Percentiles rank a stretch among this genome's conserved stretches.
These are phyloP conservation scores for Rachicladosporium sp. DNA, from an alignment of 2,329 filamentous ascomycete genomes.

Conservation along the genomic window DNA sequence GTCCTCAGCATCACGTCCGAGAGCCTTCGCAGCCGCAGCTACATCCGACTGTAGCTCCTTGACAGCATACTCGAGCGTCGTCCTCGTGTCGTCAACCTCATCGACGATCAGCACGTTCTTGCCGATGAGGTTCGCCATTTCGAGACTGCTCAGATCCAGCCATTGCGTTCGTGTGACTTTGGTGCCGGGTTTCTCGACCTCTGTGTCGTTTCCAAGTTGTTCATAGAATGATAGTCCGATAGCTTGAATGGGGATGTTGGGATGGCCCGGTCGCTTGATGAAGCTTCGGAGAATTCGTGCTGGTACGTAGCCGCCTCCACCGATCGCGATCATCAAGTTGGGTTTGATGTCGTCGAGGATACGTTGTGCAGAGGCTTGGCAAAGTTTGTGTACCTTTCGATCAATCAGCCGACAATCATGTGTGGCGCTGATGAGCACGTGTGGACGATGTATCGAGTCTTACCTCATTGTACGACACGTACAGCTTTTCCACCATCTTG, in stretches of 20 bases:
- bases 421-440: too few species aligned
- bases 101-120: conserved; percentile 89
- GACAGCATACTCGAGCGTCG: conserved; percentile 87
- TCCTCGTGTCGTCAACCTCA: conserved; percentile 91
- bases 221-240: conserved; percentile 98
- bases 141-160: conserved; percentile 77
- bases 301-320: conserved; percentile 92
- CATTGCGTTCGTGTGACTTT: conserved; percentile 97
- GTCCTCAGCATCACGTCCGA: conserved; percentile 56
- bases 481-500: conserved; percentile 58
- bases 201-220: conserved; percentile 46
- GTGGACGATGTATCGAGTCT: conserved; percentile 5
- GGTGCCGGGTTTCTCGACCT: conserved; percentile 68
- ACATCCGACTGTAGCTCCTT: conserved; percentile 93
- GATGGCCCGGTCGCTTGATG: conserved; percentile 71
- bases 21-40: conserved; percentile 59
- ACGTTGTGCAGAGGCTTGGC: conserved; percentile 67
- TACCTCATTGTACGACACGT: conserved; percentile 88
- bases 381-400: conserved; percentile 84
- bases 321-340: conserved; percentile 96
- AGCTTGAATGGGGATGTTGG: conserved; percentile 98
- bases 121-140: conserved; percentile 80
- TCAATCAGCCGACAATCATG: too few species aligned
- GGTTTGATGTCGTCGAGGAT: conserved; percentile 82
- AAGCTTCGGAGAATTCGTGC: conserved; percentile 96